Percentiles rank a stretch among this genome's conserved stretches.
Evolutionary conservation across 257 asterid genomes (phyloP).

Genomic region (Nyctanthes arbortristis): DNA sequence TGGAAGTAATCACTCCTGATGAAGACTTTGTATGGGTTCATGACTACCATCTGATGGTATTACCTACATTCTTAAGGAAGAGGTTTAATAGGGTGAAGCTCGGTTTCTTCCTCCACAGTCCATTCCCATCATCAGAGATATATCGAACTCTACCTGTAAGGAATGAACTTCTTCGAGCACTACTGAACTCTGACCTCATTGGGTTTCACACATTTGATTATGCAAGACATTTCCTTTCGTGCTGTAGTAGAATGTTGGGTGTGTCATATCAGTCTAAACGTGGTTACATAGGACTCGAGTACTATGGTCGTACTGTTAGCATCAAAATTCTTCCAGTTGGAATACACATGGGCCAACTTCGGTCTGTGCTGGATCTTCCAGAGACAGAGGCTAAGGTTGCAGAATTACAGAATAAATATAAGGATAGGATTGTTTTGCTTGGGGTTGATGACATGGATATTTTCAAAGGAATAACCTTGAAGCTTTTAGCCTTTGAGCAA

Average conservation of each 20-base stretch:
- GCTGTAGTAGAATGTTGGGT: constrained; percentile 88
- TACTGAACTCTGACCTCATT: constrained; percentile 76
- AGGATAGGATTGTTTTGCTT: constrained; percentile 59
- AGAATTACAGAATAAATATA: constrained; percentile 50
- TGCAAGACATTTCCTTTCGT: constrained; percentile 80
- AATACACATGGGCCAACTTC: constrained; percentile 76
- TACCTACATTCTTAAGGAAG: constrained; percentile 80
- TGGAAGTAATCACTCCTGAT: constrained; percentile 87
- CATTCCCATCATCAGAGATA: constrained; percentile 86
- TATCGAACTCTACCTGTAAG: constrained; percentile 82
- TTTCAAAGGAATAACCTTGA: constrained; percentile 81
- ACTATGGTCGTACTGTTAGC: constrained; percentile 84
- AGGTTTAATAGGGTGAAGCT: constrained; percentile 83
- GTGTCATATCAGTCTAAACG: constrained; percentile 80
- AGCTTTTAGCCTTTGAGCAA: constrained; percentile 79
- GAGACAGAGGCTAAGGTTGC: constrained; percentile 71
- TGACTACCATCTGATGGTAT: constrained; percentile 85
- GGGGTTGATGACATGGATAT: constrained; percentile 93
- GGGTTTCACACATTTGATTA: constrained; percentile 87
- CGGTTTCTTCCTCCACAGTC: constrained; percentile 83
- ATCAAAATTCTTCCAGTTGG: constrained; percentile 87
- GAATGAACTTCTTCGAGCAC: constrained; percentile 71
- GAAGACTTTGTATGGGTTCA: constrained; percentile 92
- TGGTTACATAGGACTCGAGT: constrained; percentile 79
- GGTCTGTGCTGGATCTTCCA: constrained; percentile 58